Evolutionary conservation across 2,329 filamentous ascomycete genomes (phyloP).

Genomic region (Phialophora chinensis): DNA sequence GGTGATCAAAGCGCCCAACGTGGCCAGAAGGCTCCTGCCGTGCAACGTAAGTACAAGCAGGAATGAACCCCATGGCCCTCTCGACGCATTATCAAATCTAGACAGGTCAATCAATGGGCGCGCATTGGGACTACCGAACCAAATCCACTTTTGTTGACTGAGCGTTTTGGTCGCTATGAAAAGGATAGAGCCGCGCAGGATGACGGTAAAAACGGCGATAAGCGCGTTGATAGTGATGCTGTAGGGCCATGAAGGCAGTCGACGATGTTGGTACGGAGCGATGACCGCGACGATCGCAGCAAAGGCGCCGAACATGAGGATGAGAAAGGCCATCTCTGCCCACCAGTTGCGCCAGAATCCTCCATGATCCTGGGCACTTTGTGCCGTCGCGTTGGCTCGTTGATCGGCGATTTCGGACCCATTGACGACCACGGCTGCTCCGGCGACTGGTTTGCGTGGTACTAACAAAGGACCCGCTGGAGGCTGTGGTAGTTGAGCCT

Average conservation of each 20-base stretch:
- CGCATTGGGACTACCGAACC: slow-evolving; percentile 21
- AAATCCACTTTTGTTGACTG: slow-evolving; percentile 44
- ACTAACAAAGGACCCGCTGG: neutral
- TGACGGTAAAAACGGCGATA: slow-evolving; percentile 13
- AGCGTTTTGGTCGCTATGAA: slow-evolving; percentile 32
- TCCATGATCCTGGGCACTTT: neutral
- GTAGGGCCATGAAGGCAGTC: slow-evolving; percentile 15
- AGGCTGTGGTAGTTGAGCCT: neutral
- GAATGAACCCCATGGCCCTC: slow-evolving; percentile 41
- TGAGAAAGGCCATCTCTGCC: slow-evolving; percentile 2
- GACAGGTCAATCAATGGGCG: slow-evolving; percentile 34
- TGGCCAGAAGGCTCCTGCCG: slow-evolving; percentile 10
- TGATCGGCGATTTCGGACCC: neutral
- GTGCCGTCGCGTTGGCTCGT: neutral
- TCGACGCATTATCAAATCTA: slow-evolving; percentile 42
- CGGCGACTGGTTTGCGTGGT: neutral
- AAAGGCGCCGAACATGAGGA: slow-evolving; percentile 9
- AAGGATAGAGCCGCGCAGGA: slow-evolving; percentile 8
- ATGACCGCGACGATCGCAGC: slow-evolving; percentile 15
- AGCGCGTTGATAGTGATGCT: slow-evolving; percentile 17
- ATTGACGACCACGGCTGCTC: neutral
- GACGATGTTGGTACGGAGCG: slow-evolving; percentile 5
- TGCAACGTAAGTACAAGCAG: slow-evolving; percentile 18
- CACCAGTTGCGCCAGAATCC: neutral
- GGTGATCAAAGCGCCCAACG: slow-evolving; percentile 39